Base-by-base conservation (phyloP, 179 eudicot genomes). In the Sideroxylon spinosum region DNA sequence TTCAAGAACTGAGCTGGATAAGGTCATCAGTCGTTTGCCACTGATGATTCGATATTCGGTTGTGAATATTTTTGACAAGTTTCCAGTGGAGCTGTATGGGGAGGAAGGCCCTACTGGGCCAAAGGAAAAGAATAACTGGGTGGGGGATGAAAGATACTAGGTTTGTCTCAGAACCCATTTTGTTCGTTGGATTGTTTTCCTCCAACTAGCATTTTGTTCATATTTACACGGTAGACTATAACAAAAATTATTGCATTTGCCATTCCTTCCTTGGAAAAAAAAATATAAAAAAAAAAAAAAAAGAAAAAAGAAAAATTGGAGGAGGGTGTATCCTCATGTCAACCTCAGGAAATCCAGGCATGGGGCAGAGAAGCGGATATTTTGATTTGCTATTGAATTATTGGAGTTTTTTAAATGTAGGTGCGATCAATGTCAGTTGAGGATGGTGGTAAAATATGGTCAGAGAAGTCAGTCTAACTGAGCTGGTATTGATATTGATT, bases 61-160 rank as follows among this genome's bases (percentile, higher is more conserved):
- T 23, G 69, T 78, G 20, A 86, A 67, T 82, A 75, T 88, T 52
- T 85, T 88, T 66, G 75, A 76, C 76, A 92, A 90, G 84, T 67
- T 95, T 16, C 97, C 98, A 0, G 74, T 84, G 71, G 97, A 95
- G 80, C 81, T 95, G 75, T 90, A 79, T 65, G 86, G 84, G 13
- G 90, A 94, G 86, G 93, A 87, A 75, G 99, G 99, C 16, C 97
- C 97, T 12, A 92, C 93, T 17, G 99, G 99, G 25, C 99, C 99
- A 0, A 95, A 94, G 85, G 97, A 95, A 89, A 95, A 95, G 88
- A 88, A 92, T 82, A 93, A 92, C 48, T 95, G 99, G 99, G 57
- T 73, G 48, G 97, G 94, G 29, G 98, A 94, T 69, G 99, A 93
- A 81, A 85, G 94, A 82, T 93, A 90, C 83, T 93, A 89, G 83